Conservation (phyloP, 768 basidiomycete species). For the Termitomyces sp. region DNA sequence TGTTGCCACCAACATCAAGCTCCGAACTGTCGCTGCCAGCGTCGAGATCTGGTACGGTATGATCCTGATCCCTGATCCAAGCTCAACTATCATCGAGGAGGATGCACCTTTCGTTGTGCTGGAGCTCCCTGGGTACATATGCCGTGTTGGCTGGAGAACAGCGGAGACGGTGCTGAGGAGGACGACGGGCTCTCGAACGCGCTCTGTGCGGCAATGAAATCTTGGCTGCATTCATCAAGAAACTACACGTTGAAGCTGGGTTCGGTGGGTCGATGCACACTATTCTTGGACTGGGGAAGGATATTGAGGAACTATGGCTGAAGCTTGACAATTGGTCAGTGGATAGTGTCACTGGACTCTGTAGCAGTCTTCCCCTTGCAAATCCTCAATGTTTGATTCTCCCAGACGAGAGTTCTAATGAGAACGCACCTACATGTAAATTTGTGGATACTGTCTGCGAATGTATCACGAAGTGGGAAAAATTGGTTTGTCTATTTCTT, state of each 20-base stretch:
- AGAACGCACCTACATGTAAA: slow-evolving; percentile 1
- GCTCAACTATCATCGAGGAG: slow-evolving; percentile 92
- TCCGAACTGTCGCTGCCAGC: slow-evolving; percentile 90
- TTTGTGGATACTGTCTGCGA: slow-evolving; percentile 1
- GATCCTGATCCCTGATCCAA: slow-evolving; percentile 88
- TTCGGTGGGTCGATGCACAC: slow-evolving; percentile 13
- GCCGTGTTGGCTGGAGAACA: too few relatives aligned
- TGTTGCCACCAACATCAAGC: slow-evolving; percentile 95
- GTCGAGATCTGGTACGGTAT: slow-evolving; percentile 99
- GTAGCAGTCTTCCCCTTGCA: slow-evolving; percentile 1
- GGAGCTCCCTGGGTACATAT: too few relatives aligned
- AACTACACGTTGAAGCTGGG: slow-evolving; percentile 25
- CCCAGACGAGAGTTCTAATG: neutral
- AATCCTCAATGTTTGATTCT: slow-evolving; percentile 7
- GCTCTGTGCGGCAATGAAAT: slow-evolving; percentile 15
- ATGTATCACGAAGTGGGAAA: slow-evolving; percentile 2
- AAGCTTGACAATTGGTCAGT: neutral
- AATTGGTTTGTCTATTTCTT: neutral
- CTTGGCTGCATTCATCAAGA: slow-evolving; percentile 23
- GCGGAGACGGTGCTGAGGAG: too few relatives aligned
- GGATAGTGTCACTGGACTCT: slow-evolving; percentile 6
- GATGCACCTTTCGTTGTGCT: slow-evolving; percentile 82
- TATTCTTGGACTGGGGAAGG: slow-evolving; percentile 4
- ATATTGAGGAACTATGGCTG: slow-evolving; percentile 7
- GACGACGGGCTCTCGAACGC: slow-evolving; percentile 17